A percentile compares a stretch with the other conserved stretches of the same genome.
Conservation (phyloP, 768 basidiomycete species). For the Rhizopogon vinicolor region DNA sequence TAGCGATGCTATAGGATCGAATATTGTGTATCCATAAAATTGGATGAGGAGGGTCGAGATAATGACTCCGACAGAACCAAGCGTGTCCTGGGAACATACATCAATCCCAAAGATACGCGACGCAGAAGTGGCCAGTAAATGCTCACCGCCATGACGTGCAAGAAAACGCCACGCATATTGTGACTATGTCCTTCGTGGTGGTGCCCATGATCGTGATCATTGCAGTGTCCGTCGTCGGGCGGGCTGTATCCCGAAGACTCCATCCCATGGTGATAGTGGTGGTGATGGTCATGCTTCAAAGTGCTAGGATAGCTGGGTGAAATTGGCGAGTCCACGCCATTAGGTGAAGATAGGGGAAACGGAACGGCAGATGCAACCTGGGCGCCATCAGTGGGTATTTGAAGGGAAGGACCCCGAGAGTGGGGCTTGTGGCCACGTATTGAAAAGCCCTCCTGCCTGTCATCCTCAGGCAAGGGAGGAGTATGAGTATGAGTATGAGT, state of each 20-base stretch:
- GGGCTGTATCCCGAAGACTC: conserved; percentile 10
- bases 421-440: conserved; percentile 30
- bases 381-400: conserved; percentile 25
- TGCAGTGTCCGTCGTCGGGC: conserved; percentile 38
- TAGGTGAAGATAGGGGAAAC: conserved; percentile 22
- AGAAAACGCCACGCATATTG: conserved; percentile 98
- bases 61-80: conserved; percentile 97
- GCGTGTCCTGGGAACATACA: conserved; percentile 61
- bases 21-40: conserved; percentile 97
- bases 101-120: conserved; percentile 6
- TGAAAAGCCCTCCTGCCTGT: conserved; percentile 5
- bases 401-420: conserved; percentile 37
- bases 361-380: conserved; percentile 16
- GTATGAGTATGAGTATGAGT: conserved; percentile 10
- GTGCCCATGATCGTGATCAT: conserved; percentile 48
- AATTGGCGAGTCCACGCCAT: conserved; percentile 42
- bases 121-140: neutral
- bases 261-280: conserved; percentile 19
- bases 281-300: conserved; percentile 46
- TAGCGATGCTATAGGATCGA: conserved; percentile 95
- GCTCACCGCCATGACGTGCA: conserved; percentile 93
- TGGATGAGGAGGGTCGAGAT: conserved; percentile 94
- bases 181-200: conserved; percentile 86
- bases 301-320: conserved; percentile 59
- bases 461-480: conserved; percentile 4